Conservation (phyloP, 176 grass and related monocot species). For the Aegilops tauschii region DNA sequence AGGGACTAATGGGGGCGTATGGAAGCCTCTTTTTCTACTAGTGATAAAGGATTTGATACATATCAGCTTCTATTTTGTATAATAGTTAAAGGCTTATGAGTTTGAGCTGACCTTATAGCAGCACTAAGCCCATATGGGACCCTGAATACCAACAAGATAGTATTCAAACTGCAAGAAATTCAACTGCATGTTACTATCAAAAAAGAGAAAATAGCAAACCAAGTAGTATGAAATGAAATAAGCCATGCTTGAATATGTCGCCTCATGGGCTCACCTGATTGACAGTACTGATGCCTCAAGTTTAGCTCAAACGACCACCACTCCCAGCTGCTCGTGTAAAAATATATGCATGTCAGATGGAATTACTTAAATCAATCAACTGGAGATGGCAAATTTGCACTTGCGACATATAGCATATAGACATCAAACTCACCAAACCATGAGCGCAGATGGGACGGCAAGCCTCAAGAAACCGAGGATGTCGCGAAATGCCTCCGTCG, state of each 20-base stretch:
- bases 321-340: constrained; percentile 35
- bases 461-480: constrained; percentile 44
- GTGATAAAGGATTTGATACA: not conserved
- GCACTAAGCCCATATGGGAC: constrained; percentile 70
- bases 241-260: too few species aligned
- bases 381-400: not conserved
- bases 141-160: constrained; percentile 46
- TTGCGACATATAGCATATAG: not conserved
- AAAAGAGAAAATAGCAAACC: not conserved
- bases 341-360: constrained; percentile 1
- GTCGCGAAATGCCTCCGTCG: constrained; percentile 46
- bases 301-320: constrained; percentile 82
- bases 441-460: constrained; percentile 65
- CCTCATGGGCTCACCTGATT: constrained; percentile 28
- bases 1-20: too few species aligned
- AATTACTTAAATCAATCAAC: not conserved
- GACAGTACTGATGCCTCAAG: constrained; percentile 74
- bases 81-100: not conserved
- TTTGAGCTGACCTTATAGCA: constrained; percentile 59
- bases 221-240: not conserved
- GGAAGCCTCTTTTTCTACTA: too few species aligned
- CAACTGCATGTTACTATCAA: not conserved
- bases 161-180: constrained; percentile 55
- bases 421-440: constrained; percentile 64
- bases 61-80: not conserved